These are phyloP conservation scores for Claviceps sp. DNA, from an alignment of 2,329 filamentous ascomycete species.

Conservation along the genomic window DNA sequence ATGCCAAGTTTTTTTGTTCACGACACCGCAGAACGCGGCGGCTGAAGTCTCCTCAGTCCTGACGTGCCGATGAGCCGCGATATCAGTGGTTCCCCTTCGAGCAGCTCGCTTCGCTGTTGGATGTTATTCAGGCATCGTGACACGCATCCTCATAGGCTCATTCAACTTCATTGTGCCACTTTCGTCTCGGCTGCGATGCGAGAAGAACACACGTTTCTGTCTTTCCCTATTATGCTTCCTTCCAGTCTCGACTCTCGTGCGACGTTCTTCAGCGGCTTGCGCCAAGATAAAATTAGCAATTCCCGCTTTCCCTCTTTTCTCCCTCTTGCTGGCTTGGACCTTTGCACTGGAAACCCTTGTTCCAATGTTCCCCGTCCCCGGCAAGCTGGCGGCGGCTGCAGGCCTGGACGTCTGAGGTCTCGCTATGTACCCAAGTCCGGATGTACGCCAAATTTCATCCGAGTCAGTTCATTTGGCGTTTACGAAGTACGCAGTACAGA, in stretches of 20 bases:
- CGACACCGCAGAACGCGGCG: not conserved
- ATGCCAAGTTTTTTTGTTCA: not conserved
- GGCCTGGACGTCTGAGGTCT: not conserved
- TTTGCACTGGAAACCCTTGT: not conserved
- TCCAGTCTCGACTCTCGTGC: not conserved
- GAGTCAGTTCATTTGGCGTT: not conserved
- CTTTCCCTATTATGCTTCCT: not conserved
- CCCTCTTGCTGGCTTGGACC: not conserved
- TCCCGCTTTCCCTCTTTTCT: not conserved
- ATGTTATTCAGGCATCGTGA: not conserved
- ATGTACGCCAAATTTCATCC: not conserved
- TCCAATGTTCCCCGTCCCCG: not conserved
- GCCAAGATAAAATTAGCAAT: not conserved
- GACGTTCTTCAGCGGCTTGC: not conserved
- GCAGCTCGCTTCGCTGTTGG: not conserved
- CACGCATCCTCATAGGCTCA: no score
- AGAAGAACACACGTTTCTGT: not conserved
- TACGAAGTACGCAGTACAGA: not conserved
- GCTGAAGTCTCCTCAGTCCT: not conserved
- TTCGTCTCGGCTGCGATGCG: not conserved
- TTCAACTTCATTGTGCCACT: not conserved
- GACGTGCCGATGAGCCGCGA: not conserved
- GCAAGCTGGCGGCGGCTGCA: no score
- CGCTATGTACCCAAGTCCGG: not conserved
- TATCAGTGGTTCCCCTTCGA: not conserved